Base-by-base conservation (phyloP, 2,329 filamentous ascomycete species). In the Aspergillus sp. region DNA sequence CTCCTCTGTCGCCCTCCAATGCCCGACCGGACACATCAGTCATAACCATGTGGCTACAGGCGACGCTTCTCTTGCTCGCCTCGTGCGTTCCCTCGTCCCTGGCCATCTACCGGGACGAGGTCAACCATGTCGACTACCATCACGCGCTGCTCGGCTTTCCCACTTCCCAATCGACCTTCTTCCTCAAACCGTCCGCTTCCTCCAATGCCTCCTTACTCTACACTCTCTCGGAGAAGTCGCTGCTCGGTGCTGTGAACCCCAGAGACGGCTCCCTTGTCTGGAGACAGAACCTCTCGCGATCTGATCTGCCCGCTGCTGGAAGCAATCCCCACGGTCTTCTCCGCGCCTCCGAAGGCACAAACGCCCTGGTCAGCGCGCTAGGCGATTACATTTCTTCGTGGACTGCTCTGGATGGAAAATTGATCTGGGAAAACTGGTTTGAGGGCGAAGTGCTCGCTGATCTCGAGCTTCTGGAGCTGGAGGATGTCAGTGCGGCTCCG, bases 121-220 rank as follows among this genome's bases (percentile, higher is more conserved):
- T 96, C 67, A 93, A 88, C 80, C 85, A 91, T 70, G 86, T 96
- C 75, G 95, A 99, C 79, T 98, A 92, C 80, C 94, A 98, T 79
- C 88, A 96, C 80, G 87, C 91, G 66, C 88, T 98, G 52, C 82
- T 99, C 71, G 95, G 95, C 71, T 80, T 91, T 39, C 92, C 95
- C 57, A 89, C 90, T 74, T 82, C 86, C 74, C 86, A 91, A 64
- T 90, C 91, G 62, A 97, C 94, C 68, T 96, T 98, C 84, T 98
- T 98, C 86, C 92, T 97, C 79, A 89, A 88, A 68, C 94, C 95
- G 41, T 85, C 90, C 70, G 84, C 86, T 64, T 86, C 88, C 67
- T 93, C 94, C 64, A 92, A 91, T 76, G 93, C 93, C 38, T 94
- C 91, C 57, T 83, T 99, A 39, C 84, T 99, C 55, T 99, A 97